These are phyloP conservation scores for Dictyostelium capitatum DNA, from an alignment of 78 protist genomes.

Conservation along the genomic window DNA sequence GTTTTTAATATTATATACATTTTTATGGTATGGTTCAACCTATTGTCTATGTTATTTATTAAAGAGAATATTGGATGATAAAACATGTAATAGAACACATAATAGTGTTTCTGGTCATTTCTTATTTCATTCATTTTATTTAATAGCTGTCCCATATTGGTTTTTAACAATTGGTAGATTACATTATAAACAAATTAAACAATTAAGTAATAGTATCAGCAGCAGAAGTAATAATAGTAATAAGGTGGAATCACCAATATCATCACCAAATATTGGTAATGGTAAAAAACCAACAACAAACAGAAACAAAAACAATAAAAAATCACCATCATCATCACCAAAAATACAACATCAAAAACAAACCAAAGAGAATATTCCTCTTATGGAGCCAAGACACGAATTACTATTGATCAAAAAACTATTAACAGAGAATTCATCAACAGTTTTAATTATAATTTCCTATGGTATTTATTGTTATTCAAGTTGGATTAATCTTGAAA, in stretches of 20 bases:
- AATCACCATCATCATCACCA: not conserved
- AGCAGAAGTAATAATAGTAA: not conserved
- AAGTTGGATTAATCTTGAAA: constrained; percentile 9
- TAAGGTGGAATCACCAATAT: not conserved
- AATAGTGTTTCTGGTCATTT: constrained; percentile 72
- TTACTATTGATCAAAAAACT: not conserved
- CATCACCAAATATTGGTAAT: too few species aligned
- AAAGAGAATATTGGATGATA: constrained; percentile 36
- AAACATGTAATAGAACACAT: constrained; percentile 22
- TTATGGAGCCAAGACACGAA: constrained; percentile 16
- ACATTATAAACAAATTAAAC: constrained; percentile 16
- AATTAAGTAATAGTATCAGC: not conserved
- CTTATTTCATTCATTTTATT: constrained; percentile 49
- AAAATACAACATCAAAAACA: not conserved
- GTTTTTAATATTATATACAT: constrained; percentile 36
- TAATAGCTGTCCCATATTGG: constrained; percentile 43
- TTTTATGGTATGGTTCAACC: constrained; percentile 68
- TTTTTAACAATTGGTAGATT: constrained; percentile 69
- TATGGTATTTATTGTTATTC: constrained; percentile 17
- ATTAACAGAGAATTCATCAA: not conserved
- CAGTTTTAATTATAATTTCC: not conserved
- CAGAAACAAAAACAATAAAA: not conserved
- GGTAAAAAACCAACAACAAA: not conserved
- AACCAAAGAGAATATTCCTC: not conserved
- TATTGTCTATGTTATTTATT: constrained; percentile 42